These are phyloP conservation scores for Cryphonectria japonica DNA, from an alignment of 2,329 filamentous ascomycete genomes.

Conservation along the genomic window DNA sequence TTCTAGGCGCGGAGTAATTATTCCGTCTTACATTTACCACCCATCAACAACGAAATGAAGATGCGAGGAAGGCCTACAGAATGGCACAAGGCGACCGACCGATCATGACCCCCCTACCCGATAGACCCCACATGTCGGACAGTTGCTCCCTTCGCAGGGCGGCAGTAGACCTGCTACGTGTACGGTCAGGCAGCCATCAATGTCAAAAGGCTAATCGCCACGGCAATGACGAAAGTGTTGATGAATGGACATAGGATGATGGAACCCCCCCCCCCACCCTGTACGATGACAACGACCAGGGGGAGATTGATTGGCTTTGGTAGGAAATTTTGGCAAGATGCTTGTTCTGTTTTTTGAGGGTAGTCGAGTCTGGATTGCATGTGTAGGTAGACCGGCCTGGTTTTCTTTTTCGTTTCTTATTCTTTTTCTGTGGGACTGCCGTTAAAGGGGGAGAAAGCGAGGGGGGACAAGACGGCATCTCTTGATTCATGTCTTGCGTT, in stretches of 20 bases:
- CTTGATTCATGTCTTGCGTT: conserved; percentile 9
- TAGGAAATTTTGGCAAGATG: not conserved
- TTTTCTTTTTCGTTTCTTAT: not conserved
- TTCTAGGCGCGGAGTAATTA: conserved; percentile 11
- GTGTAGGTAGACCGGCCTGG: conserved; percentile 18
- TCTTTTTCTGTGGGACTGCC: not conserved
- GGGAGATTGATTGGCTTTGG: conserved; percentile 7
- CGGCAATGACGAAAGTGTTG: not conserved
- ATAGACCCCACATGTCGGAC: not conserved
- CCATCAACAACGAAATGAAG: not conserved
- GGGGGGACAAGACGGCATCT: not conserved
- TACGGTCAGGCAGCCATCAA: conserved; percentile 3
- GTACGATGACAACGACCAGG: not conserved
- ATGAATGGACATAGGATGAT: conserved; percentile 2
- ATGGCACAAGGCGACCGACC: not conserved
- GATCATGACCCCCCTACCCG: not conserved
- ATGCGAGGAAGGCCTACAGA: not conserved
- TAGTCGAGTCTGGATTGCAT: conserved; percentile 9
- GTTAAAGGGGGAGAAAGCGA: not conserved
- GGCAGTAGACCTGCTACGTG: not conserved
- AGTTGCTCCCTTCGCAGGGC: not conserved
- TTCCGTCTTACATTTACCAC: conserved; percentile 4
- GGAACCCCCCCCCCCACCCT: not conserved
- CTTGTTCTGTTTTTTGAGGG: conserved; percentile 4
- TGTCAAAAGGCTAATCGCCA: not conserved